Percentiles rank a stretch among this genome's conserved stretches.
Evolutionary conservation across 1,284 basidiomycete genomes (phyloP).

Genomic region (Rugiboletus extremiorientalis): DNA sequence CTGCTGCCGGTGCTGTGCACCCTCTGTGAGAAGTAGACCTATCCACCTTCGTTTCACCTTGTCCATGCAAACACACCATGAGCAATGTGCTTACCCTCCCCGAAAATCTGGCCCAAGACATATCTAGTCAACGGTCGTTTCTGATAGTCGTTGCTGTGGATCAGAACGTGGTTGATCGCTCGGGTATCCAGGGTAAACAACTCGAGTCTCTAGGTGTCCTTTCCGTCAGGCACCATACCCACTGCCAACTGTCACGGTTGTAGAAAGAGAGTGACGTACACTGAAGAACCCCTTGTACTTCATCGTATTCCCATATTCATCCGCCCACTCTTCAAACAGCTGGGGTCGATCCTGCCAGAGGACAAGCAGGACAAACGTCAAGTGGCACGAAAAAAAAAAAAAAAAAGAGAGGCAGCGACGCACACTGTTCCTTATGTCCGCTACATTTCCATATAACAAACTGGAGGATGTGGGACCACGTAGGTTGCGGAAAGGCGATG

Average conservation of each 20-base stretch:
- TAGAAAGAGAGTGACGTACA: background rate
- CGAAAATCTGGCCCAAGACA: background rate
- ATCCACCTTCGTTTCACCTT: background rate
- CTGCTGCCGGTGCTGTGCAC: constrained; percentile 28
- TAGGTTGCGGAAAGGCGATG: background rate
- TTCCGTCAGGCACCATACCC: background rate
- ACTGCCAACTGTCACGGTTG: too few relatives aligned
- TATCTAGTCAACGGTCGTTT: background rate
- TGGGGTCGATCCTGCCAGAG: background rate
- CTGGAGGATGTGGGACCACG: background rate
- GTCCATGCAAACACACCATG: background rate
- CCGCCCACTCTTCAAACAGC: background rate
- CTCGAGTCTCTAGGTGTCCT: background rate
- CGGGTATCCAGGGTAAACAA: background rate
- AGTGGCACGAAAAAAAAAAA: background rate
- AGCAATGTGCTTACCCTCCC: background rate
- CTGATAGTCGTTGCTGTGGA: background rate
- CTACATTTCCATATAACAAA: background rate
- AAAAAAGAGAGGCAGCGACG: background rate
- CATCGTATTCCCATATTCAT: background rate
- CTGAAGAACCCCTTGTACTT: background rate
- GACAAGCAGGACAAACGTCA: background rate
- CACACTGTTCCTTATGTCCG: background rate
- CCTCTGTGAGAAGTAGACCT: constrained; percentile 24
- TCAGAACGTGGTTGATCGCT: background rate